phyloP scores from a whole-genome alignment of 2,329 filamentous ascomycete species.

The Teratosphaeria gauchensis region DNA sequence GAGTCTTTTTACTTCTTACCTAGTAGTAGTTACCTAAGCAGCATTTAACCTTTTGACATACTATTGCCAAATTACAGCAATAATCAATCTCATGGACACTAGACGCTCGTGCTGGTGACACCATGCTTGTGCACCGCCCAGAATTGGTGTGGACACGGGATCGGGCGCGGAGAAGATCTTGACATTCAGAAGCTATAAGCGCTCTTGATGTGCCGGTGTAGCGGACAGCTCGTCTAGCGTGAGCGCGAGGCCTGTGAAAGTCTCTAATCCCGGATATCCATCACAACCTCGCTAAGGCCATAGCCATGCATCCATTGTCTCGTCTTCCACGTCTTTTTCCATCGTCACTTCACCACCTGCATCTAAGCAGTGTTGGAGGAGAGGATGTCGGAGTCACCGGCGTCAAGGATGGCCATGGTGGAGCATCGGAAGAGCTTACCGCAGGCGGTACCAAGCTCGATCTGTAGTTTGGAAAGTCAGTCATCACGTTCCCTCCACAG shows the following conservation, averaged over 20 bases:
- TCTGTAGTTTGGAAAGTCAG: constrained; percentile 52
- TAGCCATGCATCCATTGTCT: neutral
- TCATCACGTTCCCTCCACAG: constrained; percentile 73
- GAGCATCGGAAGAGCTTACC: constrained; percentile 98
- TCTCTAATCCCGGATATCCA: too few species aligned
- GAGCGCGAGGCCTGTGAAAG: neutral
- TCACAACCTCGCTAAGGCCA: neutral
- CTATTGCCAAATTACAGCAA: neutral
- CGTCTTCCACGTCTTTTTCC: neutral
- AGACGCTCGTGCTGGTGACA: too few species aligned
- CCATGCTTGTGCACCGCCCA: too few species aligned
- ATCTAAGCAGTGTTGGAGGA: constrained; percentile 48
- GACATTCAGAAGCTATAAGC: neutral
- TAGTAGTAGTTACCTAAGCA: neutral
- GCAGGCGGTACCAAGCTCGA: constrained; percentile 95
- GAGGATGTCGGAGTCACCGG: constrained; percentile 95
- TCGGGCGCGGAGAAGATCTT: neutral
- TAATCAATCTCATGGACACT: neutral
- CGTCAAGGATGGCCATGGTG: constrained; percentile 93
- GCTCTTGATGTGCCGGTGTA: neutral
- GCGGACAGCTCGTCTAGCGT: neutral
- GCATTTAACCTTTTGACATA: neutral
- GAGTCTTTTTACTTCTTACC: neutral
- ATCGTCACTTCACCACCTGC: neutral
- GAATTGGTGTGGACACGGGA: too few species aligned